phyloP scores from a whole-genome alignment of 2,329 filamentous ascomycete species.

The Ilyonectria destructans region DNA sequence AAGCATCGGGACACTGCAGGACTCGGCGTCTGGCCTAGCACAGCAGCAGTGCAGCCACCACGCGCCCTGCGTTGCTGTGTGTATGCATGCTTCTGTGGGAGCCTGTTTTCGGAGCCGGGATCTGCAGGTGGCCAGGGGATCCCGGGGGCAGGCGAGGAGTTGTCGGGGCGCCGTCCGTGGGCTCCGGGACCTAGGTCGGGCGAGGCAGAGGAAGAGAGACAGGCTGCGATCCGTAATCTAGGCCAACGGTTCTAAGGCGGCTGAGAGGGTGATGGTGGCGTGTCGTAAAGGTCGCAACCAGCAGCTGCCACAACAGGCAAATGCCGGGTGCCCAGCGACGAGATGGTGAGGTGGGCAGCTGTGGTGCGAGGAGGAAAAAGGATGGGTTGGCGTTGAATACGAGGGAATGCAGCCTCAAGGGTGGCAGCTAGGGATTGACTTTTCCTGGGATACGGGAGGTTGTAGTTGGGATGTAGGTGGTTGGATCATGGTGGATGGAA shows the following conservation, averaged over 20 bases:
- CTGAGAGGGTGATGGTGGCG: slow-evolving; percentile 1
- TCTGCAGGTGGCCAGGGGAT: slow-evolving; percentile 16
- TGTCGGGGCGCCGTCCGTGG: slow-evolving; percentile 11
- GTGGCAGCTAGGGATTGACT: slow-evolving; percentile 33
- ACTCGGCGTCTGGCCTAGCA: slow-evolving; percentile 32
- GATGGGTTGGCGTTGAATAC: slow-evolving; percentile 44
- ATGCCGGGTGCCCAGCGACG: slow-evolving; percentile 17
- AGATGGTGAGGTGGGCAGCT: neutral
- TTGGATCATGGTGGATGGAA: neutral
- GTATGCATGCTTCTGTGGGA: slow-evolving; percentile 38
- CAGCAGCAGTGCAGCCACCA: slow-evolving; percentile 43
- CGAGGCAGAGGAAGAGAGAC: neutral
- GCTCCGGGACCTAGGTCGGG: neutral
- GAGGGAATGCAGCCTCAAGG: slow-evolving; percentile 42
- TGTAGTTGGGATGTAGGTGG: slow-evolving; percentile 3
- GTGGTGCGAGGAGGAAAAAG: slow-evolving; percentile 9
- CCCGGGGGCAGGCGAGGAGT: slow-evolving; percentile 9
- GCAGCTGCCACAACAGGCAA: slow-evolving; percentile 22
- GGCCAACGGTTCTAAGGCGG: neutral
- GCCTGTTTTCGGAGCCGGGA: slow-evolving; percentile 39
- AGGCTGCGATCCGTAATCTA: neutral
- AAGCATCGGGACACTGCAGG: slow-evolving; percentile 34
- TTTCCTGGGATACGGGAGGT: slow-evolving; percentile 13
- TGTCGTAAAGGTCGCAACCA: neutral
- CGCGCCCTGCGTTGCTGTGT: slow-evolving; percentile 17